Percentiles rank a stretch among this genome's conserved stretches.
These are phyloP conservation scores for Durotheca rogersii DNA, from an alignment of 495 filamentous ascomycete genomes.

Conservation along the genomic window DNA sequence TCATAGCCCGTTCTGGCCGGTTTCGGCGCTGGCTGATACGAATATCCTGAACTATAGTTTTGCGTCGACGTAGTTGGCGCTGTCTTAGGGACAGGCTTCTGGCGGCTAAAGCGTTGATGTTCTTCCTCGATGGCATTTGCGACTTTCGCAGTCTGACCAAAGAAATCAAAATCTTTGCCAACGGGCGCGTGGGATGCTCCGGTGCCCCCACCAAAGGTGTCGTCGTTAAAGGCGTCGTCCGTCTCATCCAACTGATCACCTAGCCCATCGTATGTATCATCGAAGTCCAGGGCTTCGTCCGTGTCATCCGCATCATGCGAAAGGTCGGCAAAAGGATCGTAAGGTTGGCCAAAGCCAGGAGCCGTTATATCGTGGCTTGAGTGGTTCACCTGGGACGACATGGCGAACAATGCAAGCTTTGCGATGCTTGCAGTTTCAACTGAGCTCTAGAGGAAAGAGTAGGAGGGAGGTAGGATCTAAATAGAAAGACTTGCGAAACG, in stretches of 20 bases:
- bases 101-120: slow-evolving; percentile 74
- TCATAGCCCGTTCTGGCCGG: slow-evolving; percentile 80
- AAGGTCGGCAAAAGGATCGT: slow-evolving; percentile 87
- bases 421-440: background rate
- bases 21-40: slow-evolving; percentile 51
- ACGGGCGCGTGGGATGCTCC: slow-evolving; percentile 44
- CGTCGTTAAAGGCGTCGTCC: slow-evolving; percentile 94
- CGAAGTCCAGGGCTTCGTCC: slow-evolving; percentile 85
- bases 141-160: slow-evolving; percentile 84
- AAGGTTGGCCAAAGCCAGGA: slow-evolving; percentile 77
- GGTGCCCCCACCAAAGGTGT: slow-evolving; percentile 77
- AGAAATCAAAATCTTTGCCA: slow-evolving; percentile 97
- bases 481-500: background rate
- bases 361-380: slow-evolving; percentile 57
- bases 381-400: slow-evolving; percentile 83
- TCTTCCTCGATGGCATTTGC: slow-evolving; percentile 84
- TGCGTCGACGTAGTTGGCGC: slow-evolving; percentile 27
- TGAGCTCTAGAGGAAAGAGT: background rate
- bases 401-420: slow-evolving; percentile 44
- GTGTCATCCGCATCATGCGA: slow-evolving; percentile 67
- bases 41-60: slow-evolving; percentile 38
- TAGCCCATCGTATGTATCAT: slow-evolving; percentile 96
- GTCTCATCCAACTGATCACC: slow-evolving; percentile 90
- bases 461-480: slow-evolving; percentile 2
- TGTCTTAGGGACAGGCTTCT: slow-evolving; percentile 53